Conservation (phyloP, 2,329 filamentous ascomycete species). For the Cladosporium cucumerinum region DNA sequence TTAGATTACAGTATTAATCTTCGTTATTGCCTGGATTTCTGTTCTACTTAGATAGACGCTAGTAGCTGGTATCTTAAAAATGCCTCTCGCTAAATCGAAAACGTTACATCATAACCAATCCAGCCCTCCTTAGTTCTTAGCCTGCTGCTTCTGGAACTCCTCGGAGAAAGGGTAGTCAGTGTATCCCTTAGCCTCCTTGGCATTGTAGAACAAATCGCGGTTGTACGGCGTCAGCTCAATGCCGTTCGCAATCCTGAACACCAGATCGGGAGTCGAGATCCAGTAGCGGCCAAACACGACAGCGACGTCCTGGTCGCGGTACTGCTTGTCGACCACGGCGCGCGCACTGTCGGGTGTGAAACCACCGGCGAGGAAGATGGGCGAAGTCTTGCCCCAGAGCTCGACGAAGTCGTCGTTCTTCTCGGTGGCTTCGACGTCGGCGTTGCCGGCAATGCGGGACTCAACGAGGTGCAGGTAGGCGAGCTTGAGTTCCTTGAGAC, state of each 20-base stretch:
- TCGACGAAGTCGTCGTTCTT: conserved; percentile 46
- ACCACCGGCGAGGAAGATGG: conserved; percentile 50
- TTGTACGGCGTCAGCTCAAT: conserved; percentile 44
- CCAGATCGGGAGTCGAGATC: conserved; percentile 50
- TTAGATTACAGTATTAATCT: too few relatives aligned
- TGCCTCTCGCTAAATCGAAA: not conserved
- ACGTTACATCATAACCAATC: not conserved
- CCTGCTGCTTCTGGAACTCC: conserved; percentile 16
- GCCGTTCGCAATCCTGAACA: conserved; percentile 42
- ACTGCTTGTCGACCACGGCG: conserved; percentile 29
- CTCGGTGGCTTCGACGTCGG: conserved; percentile 40
- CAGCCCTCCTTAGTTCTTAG: not conserved
- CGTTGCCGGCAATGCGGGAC: conserved; percentile 48
- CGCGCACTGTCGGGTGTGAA: conserved; percentile 40
- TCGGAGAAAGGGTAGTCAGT: conserved; percentile 39
- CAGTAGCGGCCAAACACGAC: conserved; percentile 50
- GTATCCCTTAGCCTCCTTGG: conserved; percentile 39
- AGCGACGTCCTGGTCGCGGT: conserved; percentile 42
- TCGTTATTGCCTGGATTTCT: too few relatives aligned
- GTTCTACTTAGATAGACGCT: too few relatives aligned
- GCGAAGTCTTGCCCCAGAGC: conserved; percentile 40
- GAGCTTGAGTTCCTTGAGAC: conserved; percentile 52
- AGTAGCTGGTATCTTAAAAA: not conserved
- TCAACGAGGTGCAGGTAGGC: conserved; percentile 63
- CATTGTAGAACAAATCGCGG: conserved; percentile 44